Conservation (phyloP, 108 stramenopile species). For the Conticribra weissflogii region DNA sequence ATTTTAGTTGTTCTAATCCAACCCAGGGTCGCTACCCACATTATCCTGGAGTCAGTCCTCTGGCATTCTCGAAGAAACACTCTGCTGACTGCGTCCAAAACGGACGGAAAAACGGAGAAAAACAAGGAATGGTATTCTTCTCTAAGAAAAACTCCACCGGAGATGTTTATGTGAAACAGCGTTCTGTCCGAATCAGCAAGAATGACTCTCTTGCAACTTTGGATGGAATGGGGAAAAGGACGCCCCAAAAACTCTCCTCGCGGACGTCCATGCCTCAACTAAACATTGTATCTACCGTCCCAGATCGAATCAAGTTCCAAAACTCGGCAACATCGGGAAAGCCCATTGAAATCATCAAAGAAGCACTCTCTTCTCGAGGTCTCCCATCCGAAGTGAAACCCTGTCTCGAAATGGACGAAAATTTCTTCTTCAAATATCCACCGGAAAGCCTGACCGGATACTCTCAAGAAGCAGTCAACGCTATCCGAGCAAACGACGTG, state of each 20-base stretch:
- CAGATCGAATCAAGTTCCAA: slow-evolving; percentile 42
- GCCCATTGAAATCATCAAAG: slow-evolving; percentile 41
- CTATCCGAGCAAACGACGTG: slow-evolving; percentile 64
- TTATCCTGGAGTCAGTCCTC: no score
- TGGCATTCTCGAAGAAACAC: no score
- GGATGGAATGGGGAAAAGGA: neutral
- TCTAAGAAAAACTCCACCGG: neutral
- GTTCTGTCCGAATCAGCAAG: neutral
- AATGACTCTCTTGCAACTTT: neutral
- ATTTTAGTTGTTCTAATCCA: no score
- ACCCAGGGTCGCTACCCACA: no score
- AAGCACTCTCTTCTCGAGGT: slow-evolving; percentile 32
- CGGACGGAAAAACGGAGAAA: no score
- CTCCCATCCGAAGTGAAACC: slow-evolving; percentile 18
- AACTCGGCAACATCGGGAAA: slow-evolving; percentile 15
- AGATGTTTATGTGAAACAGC: neutral
- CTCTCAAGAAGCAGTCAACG: slow-evolving; percentile 52
- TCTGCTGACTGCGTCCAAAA: no score
- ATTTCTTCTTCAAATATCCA: slow-evolving; percentile 23
- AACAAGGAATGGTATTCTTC: no score
- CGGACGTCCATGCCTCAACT: neutral
- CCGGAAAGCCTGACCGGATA: slow-evolving; percentile 19
- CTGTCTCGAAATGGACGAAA: slow-evolving; percentile 26
- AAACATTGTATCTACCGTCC: slow-evolving; percentile 36
- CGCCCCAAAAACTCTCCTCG: slow-evolving; percentile 1